phyloP scores from a whole-genome alignment of 129 eudicot species.

The Heracleum sosnowskyi region DNA sequence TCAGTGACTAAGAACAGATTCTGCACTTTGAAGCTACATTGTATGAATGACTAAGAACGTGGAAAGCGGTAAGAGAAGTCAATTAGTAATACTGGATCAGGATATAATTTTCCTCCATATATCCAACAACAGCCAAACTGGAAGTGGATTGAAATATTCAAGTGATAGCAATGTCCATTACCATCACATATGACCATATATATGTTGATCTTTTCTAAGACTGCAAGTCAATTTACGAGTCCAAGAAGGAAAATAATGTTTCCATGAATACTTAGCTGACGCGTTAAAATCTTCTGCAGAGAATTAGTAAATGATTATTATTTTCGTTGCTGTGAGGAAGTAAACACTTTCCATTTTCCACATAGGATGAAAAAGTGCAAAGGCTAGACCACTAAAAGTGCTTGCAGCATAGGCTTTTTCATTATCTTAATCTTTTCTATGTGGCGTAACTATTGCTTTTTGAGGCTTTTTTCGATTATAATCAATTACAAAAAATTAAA shows the following conservation, averaged over 20 bases:
- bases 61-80: background rate
- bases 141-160: background rate
- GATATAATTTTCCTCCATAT: background rate
- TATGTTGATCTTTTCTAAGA: background rate
- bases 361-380: background rate
- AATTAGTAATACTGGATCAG: background rate
- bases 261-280: background rate
- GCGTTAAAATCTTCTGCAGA: background rate
- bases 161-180: constrained; percentile 8
- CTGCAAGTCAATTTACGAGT: background rate
- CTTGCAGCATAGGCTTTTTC: background rate
- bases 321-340: background rate
- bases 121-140: background rate
- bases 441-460: background rate
- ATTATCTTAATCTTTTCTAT: no score
- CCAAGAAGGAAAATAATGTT: background rate
- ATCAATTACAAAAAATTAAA: background rate
- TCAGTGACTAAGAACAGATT: background rate
- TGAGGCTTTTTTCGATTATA: background rate
- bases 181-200: background rate
- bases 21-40: background rate
- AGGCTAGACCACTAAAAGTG: background rate
- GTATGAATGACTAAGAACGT: background rate
- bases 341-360: background rate
- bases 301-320: background rate